Evolutionary conservation across 2,329 filamentous ascomycete species (phyloP).

Genomic region (Talaromyces atroroseus): DNA sequence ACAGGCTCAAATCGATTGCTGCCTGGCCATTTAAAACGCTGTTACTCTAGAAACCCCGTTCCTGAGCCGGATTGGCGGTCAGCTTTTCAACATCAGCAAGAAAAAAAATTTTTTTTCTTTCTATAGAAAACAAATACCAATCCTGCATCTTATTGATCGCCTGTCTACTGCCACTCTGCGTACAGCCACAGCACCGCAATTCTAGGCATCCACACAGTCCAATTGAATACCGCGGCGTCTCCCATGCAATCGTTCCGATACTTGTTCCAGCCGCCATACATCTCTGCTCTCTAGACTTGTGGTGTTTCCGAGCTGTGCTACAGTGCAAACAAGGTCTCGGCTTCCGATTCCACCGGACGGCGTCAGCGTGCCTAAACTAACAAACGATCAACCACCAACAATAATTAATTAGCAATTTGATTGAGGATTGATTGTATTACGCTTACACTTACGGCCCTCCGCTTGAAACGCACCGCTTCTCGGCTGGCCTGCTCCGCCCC

Average conservation of each 20-base stretch:
- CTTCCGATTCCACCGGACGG: not conserved
- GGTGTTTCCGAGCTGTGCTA: slow-evolving; percentile 4
- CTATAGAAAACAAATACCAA: not conserved
- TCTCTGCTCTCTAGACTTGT: slow-evolving; percentile 5
- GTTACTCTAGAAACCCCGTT: slow-evolving; percentile 12
- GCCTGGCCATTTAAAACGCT: slow-evolving; percentile 6
- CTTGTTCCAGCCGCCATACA: slow-evolving; percentile 6
- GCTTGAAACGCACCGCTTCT: not conserved
- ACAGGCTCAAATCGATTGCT: slow-evolving; percentile 6
- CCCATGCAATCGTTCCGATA: slow-evolving; percentile 11
- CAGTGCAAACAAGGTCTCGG: not conserved
- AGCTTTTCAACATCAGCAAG: slow-evolving; percentile 8
- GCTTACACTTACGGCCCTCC: too few species aligned
- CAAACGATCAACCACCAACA: not conserved
- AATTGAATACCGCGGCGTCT: not conserved
- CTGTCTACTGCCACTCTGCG: not conserved
- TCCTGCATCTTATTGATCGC: slow-evolving; percentile 2
- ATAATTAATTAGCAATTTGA: not conserved
- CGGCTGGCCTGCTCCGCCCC: not conserved
- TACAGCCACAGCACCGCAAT: not conserved
- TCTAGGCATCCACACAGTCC: not conserved
- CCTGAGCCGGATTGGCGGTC: slow-evolving; percentile 15
- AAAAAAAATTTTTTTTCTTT: slow-evolving; percentile 2
- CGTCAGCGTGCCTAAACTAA: too few species aligned
- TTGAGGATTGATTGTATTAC: not conserved